phyloP scores from a whole-genome alignment of 306 rosid genomes.

The Quercus engelmannii region DNA sequence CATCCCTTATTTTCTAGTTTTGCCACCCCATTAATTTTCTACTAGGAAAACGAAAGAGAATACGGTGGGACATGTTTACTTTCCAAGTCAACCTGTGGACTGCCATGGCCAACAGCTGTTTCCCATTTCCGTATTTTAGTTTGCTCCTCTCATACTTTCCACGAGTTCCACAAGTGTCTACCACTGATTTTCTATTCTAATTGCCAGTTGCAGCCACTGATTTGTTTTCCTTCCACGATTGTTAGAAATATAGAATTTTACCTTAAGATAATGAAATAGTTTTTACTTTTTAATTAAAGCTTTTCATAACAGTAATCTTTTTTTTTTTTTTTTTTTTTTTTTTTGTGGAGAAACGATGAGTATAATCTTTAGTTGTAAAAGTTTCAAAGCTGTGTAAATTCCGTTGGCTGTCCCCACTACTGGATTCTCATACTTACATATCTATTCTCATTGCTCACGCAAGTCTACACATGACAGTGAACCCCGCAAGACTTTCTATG shows the following conservation, averaged over 20 bases:
- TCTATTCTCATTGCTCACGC: neutral
- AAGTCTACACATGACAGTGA: neutral
- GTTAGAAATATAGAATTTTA: too few relatives aligned
- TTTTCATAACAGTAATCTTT: too few relatives aligned
- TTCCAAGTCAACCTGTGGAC: constrained; percentile 17
- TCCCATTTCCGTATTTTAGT: neutral
- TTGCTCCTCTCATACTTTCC: neutral
- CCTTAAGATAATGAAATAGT: too few relatives aligned
- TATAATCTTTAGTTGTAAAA: too few relatives aligned
- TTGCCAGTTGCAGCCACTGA: neutral
- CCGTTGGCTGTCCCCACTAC: neutral
- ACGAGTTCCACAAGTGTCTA: neutral
- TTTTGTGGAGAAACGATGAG: too few relatives aligned
- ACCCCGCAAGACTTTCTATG: neutral
- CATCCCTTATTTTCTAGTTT: neutral
- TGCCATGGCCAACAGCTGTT: constrained; percentile 34
- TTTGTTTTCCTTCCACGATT: too few relatives aligned
- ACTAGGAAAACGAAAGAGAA: neutral
- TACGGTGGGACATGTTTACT: constrained; percentile 22
- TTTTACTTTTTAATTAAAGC: too few relatives aligned
- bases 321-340: too few relatives aligned
- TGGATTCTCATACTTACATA: neutral
- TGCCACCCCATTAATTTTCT: neutral
- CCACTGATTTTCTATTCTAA: neutral
- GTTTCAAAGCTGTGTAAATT: too few relatives aligned